Base-by-base conservation (phyloP, 305 asterid genomes). In the Lippia alba region DNA sequence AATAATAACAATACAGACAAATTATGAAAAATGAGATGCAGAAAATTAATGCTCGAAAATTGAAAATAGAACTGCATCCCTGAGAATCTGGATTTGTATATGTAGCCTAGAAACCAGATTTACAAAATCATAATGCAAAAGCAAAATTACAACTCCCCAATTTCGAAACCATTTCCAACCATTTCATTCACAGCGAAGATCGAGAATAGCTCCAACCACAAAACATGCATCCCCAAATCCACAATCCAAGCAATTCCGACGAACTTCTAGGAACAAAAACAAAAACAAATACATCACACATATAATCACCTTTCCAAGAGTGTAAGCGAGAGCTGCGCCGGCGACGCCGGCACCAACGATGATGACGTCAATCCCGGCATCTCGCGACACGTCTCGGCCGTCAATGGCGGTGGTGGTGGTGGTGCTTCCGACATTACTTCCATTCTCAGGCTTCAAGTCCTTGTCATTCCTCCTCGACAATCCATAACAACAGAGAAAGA, bases 271-370 rank as follows among this genome's bases (percentile, higher is more conserved):
- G 30, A 1, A 24, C 3, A 36, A 36, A 17, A 33, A 54, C 4
- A 15, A 11, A 30, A 24, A 24, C 3, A 24, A 24, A 24, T 24
- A 24, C 3, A 24, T 24, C 1, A 24, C 3, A 8, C 7, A n/a
- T 4, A 60, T 4, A 39, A 24, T 5, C 66, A 89, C 97, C 92
- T 85, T 92, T 49, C 96, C 97, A n/a, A 92, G 96, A 33, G 97
- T 92, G 79, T 89, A 83, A 58, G 97, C 97, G 34, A 92, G 96
- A 56, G 97, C 97, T 20, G 97, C 96, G 72, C 97, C 97, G 49
- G 96, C 97, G 67, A 91, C 94, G n/a, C 96, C 96, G 46, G 96
- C 96, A 15, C 96, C 96, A 17, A 92, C 96, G 20, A 89, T 80
- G 73, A 89, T 82, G 75, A 89, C 79, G 71, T 89, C 96, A 55